Evolutionary conservation across 2,329 filamentous ascomycete species (phyloP), one percentile per base, ranked within the genome.

Genomic region (Scytalidium sp.): DNA sequence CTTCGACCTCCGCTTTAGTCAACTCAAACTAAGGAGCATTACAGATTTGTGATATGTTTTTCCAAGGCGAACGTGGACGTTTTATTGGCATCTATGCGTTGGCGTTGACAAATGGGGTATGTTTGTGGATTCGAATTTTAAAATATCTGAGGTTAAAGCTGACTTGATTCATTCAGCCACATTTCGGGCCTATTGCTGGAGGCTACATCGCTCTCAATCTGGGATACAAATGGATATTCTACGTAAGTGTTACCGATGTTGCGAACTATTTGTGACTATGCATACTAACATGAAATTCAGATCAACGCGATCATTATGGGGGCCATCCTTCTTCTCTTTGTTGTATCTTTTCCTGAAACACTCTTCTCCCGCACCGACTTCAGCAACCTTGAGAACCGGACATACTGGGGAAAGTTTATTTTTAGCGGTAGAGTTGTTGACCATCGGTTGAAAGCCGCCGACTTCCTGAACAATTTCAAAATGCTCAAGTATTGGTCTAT

Each of bases 31-130:
- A 4, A 7, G 17, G 32, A n/a, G 32, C 6, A 36, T 36, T n/a
- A 15, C 21, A 43, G 41, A 43, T 43, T 19, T 43, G 41, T 23
- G 41, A 43, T 43, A 21, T 43, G 19, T 43, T 43, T 19, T 21
- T 23, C 19, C 41, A 43, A 43, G 41, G 41, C n/a, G 41, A 43
- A 20, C 41, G 41, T 43, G 41, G 41, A 21, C 21, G 15, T 15
- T 43, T 21, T 17, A 43, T 43, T 3, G 41, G 41, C 10, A 43
- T 43, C 10, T 43, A 43, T 23, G 22, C 41, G 15, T 43, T 43
- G 22, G 22, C 19, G 19, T 21, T 43, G 22, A 43, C 41, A 11
- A 43, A 43, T 20, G 41, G 41, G 17, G 32, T 36, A n/a, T 15
- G 32, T 36, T 36, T 15, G 32, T n/a, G 4, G 13, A 8, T n/a